Evolutionary conservation across 495 filamentous ascomycete species (phyloP).

Genomic region (Arthonia radiata): DNA sequence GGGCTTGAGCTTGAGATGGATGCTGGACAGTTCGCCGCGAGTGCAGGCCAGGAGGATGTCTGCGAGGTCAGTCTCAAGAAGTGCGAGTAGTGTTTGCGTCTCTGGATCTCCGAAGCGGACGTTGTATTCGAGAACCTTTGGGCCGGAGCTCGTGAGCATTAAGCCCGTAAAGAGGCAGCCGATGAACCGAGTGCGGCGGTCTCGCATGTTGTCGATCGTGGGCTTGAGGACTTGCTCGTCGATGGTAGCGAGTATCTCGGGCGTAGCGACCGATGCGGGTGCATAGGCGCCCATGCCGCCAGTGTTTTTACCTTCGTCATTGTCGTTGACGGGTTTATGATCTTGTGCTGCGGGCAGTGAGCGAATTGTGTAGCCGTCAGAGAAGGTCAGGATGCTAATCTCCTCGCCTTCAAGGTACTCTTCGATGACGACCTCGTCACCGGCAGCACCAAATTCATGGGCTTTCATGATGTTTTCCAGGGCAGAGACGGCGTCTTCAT

Average conservation of each 20-base stretch:
- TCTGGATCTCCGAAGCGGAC: conserved; percentile 92
- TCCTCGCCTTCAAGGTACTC: conserved; percentile 85
- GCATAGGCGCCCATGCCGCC: conserved; percentile 98
- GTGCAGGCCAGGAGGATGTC: conserved; percentile 77
- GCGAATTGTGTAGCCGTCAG: conserved; percentile 64
- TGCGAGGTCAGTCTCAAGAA: conserved; percentile 74
- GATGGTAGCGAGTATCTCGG: conserved; percentile 47
- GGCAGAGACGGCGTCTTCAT: conserved; percentile 57
- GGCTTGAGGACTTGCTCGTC: conserved; percentile 68
- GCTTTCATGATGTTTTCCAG: conserved; percentile 77
- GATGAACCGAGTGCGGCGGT: conserved; percentile 53
- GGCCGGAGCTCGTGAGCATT: conserved; percentile 76
- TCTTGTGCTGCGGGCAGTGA: conserved; percentile 86
- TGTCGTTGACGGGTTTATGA: conserved; percentile 83
- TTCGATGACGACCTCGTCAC: conserved; percentile 86
- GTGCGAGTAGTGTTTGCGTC: conserved; percentile 71
- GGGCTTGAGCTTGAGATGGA: conserved; percentile 38
- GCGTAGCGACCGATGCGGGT: conserved; percentile 54
- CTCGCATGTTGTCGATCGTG: conserved; percentile 69
- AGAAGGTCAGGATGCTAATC: conserved; percentile 72
- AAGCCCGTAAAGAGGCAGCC: conserved; percentile 86
- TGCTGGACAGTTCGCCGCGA: conserved; percentile 42
- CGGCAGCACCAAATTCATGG: conserved; percentile 67
- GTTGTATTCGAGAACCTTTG: conserved; percentile 89
- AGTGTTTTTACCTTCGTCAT: conserved; percentile 79